Conservation (phyloP, 441 rosid genomes). For the Populus hybrid region DNA sequence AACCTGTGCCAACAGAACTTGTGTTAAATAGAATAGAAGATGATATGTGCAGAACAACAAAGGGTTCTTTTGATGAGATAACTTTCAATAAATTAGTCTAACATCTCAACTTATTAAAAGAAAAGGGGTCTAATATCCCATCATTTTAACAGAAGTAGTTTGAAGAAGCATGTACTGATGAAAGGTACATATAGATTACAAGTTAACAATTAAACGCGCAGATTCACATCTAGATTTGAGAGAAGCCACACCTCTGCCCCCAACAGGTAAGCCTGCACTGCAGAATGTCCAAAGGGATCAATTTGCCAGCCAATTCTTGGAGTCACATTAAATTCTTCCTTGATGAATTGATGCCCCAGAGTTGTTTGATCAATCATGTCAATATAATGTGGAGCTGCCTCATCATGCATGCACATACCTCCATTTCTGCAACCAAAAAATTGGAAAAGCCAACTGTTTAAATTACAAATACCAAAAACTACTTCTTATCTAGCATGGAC, state of each 20-base stretch:
- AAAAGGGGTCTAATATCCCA: not conserved
- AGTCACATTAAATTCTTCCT: constrained; percentile 74
- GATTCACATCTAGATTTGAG: not conserved
- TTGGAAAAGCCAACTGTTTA: constrained; percentile 1
- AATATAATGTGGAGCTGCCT: constrained; percentile 85
- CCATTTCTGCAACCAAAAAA: constrained; percentile 69
- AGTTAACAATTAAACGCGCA: not conserved
- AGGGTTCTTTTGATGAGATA: constrained; percentile 12
- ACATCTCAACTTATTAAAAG: not conserved
- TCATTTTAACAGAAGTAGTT: not conserved
- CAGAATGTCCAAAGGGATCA: constrained; percentile 99
- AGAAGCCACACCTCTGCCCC: constrained; percentile 67
- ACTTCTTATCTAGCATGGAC: not conserved
- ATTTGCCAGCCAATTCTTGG: constrained; percentile 99
- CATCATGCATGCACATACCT: constrained; percentile 99
- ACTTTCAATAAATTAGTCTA: constrained; percentile 6
- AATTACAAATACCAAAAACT: constrained; percentile 5
- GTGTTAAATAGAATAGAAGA: constrained; percentile 8
- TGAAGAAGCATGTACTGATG: not conserved
- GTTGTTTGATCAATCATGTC: constrained; percentile 99
- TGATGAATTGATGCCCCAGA: constrained; percentile 85
- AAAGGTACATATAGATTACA: not conserved
- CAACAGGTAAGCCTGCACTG: constrained; percentile 90
- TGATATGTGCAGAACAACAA: not conserved
- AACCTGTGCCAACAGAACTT: constrained; percentile 47